Conservation (phyloP, 1,284 basidiomycete species). For the Ustilago cynodontis region DNA sequence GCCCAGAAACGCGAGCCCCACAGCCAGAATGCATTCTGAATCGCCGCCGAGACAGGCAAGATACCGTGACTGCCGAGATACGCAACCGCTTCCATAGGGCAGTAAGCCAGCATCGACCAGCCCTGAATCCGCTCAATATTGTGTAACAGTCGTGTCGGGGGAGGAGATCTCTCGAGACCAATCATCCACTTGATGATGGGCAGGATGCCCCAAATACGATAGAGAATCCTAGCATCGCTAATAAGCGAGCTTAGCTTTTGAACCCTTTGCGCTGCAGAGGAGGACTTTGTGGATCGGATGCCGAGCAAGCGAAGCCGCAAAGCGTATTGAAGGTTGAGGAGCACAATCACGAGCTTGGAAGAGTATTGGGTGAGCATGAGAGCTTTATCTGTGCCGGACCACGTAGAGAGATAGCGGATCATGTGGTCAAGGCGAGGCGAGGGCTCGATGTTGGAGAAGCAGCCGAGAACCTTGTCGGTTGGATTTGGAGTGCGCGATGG, state of each 20-base stretch:
- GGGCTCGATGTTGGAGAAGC: conserved; percentile 61
- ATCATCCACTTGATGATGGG: conserved; percentile 70
- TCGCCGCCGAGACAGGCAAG: conserved; percentile 53
- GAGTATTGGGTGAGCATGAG: conserved; percentile 68
- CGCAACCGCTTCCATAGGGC: conserved; percentile 67
- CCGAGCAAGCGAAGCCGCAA: conserved; percentile 57
- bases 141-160: conserved; percentile 63
- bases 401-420: conserved; percentile 67
- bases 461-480: conserved; percentile 59
- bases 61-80: conserved; percentile 66
- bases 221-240: conserved; percentile 64
- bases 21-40: conserved; percentile 62
- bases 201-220: conserved; percentile 68
- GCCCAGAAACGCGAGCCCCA: conserved; percentile 65
- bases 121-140: conserved; percentile 69
- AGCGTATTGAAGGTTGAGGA: conserved; percentile 61
- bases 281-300: conserved; percentile 45
- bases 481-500: conserved; percentile 35
- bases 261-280: conserved; percentile 47
- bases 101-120: conserved; percentile 68
- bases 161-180: conserved; percentile 60
- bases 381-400: conserved; percentile 67
- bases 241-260: conserved; percentile 55
- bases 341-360: conserved; percentile 61
- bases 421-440: conserved; percentile 61